Evolutionary conservation across 805 yeast genomes (phyloP), one percentile per base, ranked within the genome.

Genomic region (Nakazawaea pomicola): DNA sequence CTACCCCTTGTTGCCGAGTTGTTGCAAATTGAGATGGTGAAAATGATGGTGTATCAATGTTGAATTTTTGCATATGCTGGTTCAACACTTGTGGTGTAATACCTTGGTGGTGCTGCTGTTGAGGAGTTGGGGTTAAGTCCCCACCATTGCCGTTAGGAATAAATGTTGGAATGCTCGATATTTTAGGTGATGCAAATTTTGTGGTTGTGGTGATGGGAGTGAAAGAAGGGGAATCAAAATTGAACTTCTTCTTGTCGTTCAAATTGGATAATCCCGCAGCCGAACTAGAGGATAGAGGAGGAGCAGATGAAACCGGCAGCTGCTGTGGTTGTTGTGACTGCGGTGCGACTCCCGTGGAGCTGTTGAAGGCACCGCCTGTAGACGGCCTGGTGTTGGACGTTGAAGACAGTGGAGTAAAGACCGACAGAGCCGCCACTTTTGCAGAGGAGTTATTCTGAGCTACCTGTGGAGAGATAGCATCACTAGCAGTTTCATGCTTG

Each of bases 141-240:
- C n/a, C n/a, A 9, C 25, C 11, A 3, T 32, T 15, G 7, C 49
- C 57, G n/a, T 65, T 52, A 7, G 80, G 80, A 4, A 72, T 67
- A 51, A 76, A 76, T 1, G 70, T 54, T 1, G 78, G 75, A 14
- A 72, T 64, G 15, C 65, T 71, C 41, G 65, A 65, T 29, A 74
- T 47, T 38, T 68, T 68, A 2, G 80, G 79, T 11, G 79, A 72
- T 46, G 75, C 53, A 47, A 72, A 69, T 48, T 71, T 72, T 38
- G 54, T 50, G 45, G 23, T 18, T 23, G 25, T 7, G 45, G 23
- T 18, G 15, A 51, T 44, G 6, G 86, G 82, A 2, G 73, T 72
- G 47, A 77, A 76, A 2, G 80, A 63, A 0, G 82, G 78, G 4
- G 65, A 58, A 38, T 77, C 77, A 10, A 76, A 70, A 47, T 76